These are phyloP conservation scores for Penicillium dipodomyicola DNA, from an alignment of 495 filamentous ascomycete species.

Conservation along the genomic window DNA sequence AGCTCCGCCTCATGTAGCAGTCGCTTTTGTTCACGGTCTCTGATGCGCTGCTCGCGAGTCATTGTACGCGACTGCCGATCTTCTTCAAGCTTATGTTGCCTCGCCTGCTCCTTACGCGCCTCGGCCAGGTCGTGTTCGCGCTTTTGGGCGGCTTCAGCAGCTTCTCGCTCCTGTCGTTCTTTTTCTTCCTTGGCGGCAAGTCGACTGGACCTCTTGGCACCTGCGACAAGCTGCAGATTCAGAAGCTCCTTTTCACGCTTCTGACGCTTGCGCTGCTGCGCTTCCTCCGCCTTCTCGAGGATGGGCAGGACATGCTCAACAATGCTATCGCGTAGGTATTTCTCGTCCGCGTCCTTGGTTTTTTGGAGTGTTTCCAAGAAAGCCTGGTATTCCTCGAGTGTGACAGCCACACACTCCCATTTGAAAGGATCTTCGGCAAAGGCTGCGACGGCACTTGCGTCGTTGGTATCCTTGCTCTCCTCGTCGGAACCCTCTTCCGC, in stretches of 20 bases:
- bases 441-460: constrained; percentile 29
- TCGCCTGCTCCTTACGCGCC: constrained; percentile 66
- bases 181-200: constrained; percentile 78
- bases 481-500: constrained; percentile 56
- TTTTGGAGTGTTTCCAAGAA: constrained; percentile 71
- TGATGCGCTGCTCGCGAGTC: constrained; percentile 79
- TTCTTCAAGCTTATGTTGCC: constrained; percentile 64
- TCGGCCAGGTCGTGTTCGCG: constrained; percentile 60
- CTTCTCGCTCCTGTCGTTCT: constrained; percentile 69
- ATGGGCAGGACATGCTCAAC: constrained; percentile 75
- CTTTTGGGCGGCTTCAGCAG: constrained; percentile 69
- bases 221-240: constrained; percentile 79
- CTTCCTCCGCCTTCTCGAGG: constrained; percentile 77
- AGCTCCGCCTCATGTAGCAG: constrained; percentile 80
- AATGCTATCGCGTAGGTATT: constrained; percentile 65
- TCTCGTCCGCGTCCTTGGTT: constrained; percentile 78
- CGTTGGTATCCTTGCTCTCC: constrained; percentile 37
- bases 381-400: constrained; percentile 67
- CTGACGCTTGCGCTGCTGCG: constrained; percentile 59
- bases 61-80: constrained; percentile 79
- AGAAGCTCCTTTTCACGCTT: constrained; percentile 76
- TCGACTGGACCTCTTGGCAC: constrained; percentile 88
- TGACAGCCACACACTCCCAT: constrained; percentile 90
- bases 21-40: constrained; percentile 77
- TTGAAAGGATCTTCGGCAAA: constrained; percentile 48